phyloP scores from a whole-genome alignment of 1,284 basidiomycete genomes.

The Irpex sp. region DNA sequence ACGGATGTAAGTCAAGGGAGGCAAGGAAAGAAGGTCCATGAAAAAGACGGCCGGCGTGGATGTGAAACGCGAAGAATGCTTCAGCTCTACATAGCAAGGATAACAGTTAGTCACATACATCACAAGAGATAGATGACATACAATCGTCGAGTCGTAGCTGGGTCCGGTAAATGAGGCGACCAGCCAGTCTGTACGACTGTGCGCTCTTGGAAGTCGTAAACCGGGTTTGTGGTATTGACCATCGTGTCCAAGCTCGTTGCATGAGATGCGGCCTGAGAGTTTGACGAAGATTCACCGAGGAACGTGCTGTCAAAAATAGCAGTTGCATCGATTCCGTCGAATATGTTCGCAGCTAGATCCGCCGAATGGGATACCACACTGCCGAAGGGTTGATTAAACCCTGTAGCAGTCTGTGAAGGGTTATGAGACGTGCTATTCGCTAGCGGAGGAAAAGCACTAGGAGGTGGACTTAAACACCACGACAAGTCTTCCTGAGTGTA shows the following conservation, averaged over 20 bases:
- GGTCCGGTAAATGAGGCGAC: conserved; percentile 58
- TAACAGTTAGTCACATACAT: neutral
- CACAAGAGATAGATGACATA: conserved; percentile 22
- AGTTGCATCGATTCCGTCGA: neutral
- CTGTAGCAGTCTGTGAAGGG: neutral
- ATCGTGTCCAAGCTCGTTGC: neutral
- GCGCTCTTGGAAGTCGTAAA: neutral
- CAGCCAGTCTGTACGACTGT: conserved; percentile 30
- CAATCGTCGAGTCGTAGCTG: conserved; percentile 61
- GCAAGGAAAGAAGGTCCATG: conserved; percentile 62
- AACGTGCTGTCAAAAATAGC: neutral
- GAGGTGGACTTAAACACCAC: neutral
- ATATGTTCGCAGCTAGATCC: neutral
- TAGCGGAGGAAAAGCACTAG: neutral
- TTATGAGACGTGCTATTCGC: neutral
- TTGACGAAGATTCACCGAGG: neutral
- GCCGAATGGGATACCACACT: neutral
- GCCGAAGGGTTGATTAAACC: neutral
- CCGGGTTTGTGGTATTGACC: neutral
- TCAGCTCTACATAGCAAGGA: conserved; percentile 46
- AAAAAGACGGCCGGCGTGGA: conserved; percentile 63
- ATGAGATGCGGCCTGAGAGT: neutral
- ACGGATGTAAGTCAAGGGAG: conserved; percentile 57
- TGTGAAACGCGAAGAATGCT: conserved; percentile 70
- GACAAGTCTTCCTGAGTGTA: neutral